Evolutionary conservation across 495 filamentous ascomycete genomes (phyloP).

Genomic region (Hyaloscypha bicolor): DNA sequence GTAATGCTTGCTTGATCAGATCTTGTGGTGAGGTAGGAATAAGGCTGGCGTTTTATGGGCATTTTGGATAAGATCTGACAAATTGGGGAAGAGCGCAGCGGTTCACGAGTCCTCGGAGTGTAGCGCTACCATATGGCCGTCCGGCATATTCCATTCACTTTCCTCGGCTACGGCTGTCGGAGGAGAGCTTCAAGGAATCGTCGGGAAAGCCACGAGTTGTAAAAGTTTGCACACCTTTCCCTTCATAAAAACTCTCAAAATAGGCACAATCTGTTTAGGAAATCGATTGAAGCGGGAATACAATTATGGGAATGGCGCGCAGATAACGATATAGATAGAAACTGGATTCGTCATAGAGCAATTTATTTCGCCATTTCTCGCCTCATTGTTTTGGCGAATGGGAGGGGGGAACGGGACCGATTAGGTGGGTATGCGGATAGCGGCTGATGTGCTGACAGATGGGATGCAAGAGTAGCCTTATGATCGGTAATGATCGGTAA

Average conservation of each 20-base stretch:
- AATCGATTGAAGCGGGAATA: background rate
- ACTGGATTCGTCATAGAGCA: background rate
- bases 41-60: too few relatives aligned
- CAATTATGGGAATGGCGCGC: background rate
- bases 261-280: background rate
- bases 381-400: background rate
- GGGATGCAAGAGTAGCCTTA: background rate
- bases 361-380: slow-evolving; percentile 8
- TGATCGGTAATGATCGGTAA: background rate
- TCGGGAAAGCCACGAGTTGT: too few relatives aligned
- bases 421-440: background rate
- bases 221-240: background rate
- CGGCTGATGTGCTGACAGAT: background rate
- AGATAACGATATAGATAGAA: background rate
- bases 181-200: too few relatives aligned
- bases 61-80: too few relatives aligned
- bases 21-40: too few relatives aligned
- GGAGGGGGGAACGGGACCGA: background rate
- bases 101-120: too few relatives aligned
- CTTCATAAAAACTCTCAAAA: background rate
- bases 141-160: too few relatives aligned
- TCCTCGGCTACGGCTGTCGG: too few relatives aligned
- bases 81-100: too few relatives aligned
- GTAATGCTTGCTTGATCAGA: too few relatives aligned
- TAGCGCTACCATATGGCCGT: too few relatives aligned